Evolutionary conservation across 768 basidiomycete species (phyloP), one percentile per base, ranked within the genome.

Genomic region (Trametes punicea): DNA sequence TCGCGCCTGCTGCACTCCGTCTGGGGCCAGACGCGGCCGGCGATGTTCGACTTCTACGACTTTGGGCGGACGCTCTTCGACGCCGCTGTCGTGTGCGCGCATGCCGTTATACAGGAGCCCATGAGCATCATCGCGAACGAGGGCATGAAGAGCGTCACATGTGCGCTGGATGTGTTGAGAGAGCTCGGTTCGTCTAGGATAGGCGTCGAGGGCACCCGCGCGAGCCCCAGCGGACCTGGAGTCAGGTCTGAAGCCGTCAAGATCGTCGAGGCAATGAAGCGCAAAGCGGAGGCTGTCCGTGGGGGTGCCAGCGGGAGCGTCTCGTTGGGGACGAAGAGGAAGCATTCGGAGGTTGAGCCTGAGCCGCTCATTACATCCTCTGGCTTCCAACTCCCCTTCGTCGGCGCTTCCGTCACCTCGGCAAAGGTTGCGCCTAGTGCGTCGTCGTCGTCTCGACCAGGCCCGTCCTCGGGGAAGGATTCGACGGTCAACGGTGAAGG

Each of bases 41-140:
- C 77, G 2, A 64, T 77, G 36, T 77, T 83, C 63, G 77, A 77
- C 51, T 80, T 81, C 61, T 83, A 85, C 64, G 77, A 84, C 2
- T 78, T 87, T 46, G 77, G 79, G 15, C 78, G 84, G 57, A 73
- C 81, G 13, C 68, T 91, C 18, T 82, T 87, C 62, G 85, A 88
- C 59, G 83, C 90, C 0, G 78, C 81, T 4, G 78, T 87, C 18
- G 74, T 82, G 13, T 85, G 83, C 59, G 84, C 84, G 7, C 80
- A 85, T 64, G 78, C 82, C 7, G 80, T 79, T 51, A 74, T 88
- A 49, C 76, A 76, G 64, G 77, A 81, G 51, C 81, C 82, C 0
- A 65, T 59, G 21, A 73, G 73, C 26, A 70, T 82, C 31, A 77
- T 78, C 62, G 78, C 79, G 0, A 65, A 67, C 7, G 75, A 75